phyloP scores from a whole-genome alignment of 2,329 filamentous ascomycete species.

The Stagonosporopsis cucurbitacearum region DNA sequence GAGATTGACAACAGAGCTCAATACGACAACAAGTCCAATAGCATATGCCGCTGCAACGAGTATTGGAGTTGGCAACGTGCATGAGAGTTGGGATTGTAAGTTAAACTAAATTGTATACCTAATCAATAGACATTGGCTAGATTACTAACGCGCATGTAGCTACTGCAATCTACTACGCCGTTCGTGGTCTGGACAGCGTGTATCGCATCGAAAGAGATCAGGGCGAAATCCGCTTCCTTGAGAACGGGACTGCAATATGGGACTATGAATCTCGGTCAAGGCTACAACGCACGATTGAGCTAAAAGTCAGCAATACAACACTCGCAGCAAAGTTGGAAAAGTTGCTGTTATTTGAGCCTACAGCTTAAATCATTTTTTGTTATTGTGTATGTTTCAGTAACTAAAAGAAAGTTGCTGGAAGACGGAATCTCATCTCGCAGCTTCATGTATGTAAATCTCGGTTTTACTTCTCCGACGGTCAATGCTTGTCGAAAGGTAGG shows the following conservation, averaged over 20 bases:
- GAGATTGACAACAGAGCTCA: conserved; percentile 3
- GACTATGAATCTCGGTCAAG: not conserved
- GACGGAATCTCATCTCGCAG: no score
- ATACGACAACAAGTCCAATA: not conserved
- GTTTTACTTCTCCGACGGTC: no score
- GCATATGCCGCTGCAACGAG: conserved; percentile 5
- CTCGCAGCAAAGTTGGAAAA: conserved; percentile 1
- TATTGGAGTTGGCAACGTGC: conserved; percentile 4
- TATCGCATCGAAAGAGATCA: not conserved
- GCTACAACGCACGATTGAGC: not conserved
- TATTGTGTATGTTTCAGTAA: no score
- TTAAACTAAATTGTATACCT: not conserved
- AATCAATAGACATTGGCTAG: not conserved
- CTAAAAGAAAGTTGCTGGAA: no score
- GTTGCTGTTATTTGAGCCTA: not conserved
- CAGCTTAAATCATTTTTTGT: no score
- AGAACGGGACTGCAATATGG: conserved; percentile 6
- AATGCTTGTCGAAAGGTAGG: no score
- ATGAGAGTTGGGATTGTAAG: conserved; percentile 10
- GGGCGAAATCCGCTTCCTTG: conserved; percentile 1
- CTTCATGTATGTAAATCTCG: no score
- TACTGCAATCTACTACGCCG: conserved; percentile 6
- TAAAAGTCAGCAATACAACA: not conserved
- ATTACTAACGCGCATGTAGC: not conserved
- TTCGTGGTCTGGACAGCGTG: conserved; percentile 1